Percentiles rank a stretch among this genome's conserved stretches.
phyloP scores from a whole-genome alignment of 2,329 filamentous ascomycete genomes.

The Colletotrichum somersetense region DNA sequence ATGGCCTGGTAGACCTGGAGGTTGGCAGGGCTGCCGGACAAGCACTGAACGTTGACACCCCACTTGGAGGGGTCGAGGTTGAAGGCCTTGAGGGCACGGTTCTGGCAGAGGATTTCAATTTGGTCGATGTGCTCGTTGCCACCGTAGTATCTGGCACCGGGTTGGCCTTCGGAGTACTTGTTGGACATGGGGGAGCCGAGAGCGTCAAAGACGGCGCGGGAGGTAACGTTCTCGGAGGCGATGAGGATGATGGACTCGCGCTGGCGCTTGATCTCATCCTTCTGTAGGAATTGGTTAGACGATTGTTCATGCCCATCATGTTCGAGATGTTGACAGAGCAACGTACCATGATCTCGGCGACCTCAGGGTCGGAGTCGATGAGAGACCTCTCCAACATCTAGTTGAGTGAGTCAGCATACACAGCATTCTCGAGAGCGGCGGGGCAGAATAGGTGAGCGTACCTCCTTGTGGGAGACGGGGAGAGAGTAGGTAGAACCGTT shows the following conservation, averaged over 20 bases:
- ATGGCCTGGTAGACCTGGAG: slow-evolving; percentile 98
- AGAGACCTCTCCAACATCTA: slow-evolving; percentile 97
- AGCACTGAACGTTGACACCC: slow-evolving; percentile 98
- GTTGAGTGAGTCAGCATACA: slow-evolving; percentile 51
- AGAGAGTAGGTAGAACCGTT: slow-evolving; percentile 64
- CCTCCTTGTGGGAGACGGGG: slow-evolving; percentile 67
- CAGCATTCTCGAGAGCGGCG: slow-evolving; percentile 40
- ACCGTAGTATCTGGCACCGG: slow-evolving; percentile 98
- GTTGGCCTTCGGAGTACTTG: slow-evolving; percentile 99
- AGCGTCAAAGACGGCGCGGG: slow-evolving; percentile 96
- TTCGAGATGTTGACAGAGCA: neutral
- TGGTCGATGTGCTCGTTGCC: slow-evolving; percentile 99
- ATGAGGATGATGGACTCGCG: slow-evolving; percentile 99
- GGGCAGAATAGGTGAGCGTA: slow-evolving; percentile 48
- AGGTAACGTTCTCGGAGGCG: slow-evolving; percentile 99
- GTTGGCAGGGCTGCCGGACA: slow-evolving; percentile 95
- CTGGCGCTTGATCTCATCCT: slow-evolving; percentile 95
- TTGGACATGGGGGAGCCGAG: slow-evolving; percentile 96
- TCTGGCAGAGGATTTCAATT: slow-evolving; percentile 95
- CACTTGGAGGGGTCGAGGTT: slow-evolving; percentile 87
- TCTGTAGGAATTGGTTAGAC: slow-evolving; percentile 61
- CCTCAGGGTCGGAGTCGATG: slow-evolving; percentile 90
- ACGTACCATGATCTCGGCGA: slow-evolving; percentile 94
- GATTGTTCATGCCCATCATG: neutral
- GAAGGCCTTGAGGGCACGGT: slow-evolving; percentile 92